Percentiles rank a stretch among this genome's conserved stretches.
Conservation (phyloP, 768 basidiomycete species). For the Cystobasidium tubakii region DNA sequence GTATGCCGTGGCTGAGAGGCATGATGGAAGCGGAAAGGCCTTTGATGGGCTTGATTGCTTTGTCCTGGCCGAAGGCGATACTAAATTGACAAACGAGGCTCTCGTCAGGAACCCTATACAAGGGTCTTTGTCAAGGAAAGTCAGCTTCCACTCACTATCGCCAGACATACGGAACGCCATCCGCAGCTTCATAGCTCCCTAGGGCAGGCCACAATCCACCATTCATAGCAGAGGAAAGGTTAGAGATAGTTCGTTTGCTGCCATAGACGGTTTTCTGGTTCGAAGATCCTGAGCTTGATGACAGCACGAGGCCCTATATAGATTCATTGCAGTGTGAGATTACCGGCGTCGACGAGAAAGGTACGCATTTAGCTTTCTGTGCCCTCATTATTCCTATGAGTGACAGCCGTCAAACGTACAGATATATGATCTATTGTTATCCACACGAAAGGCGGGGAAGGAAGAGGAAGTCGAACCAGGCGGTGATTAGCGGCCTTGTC, state of each 20-base stretch:
- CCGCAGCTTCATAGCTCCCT: conserved; percentile 63
- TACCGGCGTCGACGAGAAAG: too few species aligned
- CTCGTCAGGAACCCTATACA: too few species aligned
- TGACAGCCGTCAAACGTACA: too few species aligned
- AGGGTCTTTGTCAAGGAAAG: too few species aligned
- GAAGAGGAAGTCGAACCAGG: background rate
- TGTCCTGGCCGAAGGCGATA: conserved; percentile 51
- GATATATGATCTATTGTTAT: conserved; percentile 30
- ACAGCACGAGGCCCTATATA: conserved; percentile 28
- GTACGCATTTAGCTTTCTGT: too few species aligned
- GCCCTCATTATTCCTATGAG: too few species aligned
- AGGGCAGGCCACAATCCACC: conserved; percentile 80
- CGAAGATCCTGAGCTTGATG: conserved; percentile 15
- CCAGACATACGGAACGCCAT: conserved; percentile 53
- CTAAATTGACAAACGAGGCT: too few species aligned
- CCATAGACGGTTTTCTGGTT: conserved; percentile 30
- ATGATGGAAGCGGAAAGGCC: conserved; percentile 56
- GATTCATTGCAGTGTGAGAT: too few species aligned
- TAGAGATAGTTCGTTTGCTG: conserved; percentile 16
- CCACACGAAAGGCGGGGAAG: background rate
- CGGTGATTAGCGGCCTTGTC: background rate
- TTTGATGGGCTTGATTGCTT: conserved; percentile 56
- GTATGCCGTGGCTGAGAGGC: conserved; percentile 71
- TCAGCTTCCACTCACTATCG: conserved; percentile 62
- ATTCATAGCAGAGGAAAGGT: conserved; percentile 53